Evolutionary conservation across 2,329 filamentous ascomycete species (phyloP).

Genomic region (Cucurbitaria berberidis): DNA sequence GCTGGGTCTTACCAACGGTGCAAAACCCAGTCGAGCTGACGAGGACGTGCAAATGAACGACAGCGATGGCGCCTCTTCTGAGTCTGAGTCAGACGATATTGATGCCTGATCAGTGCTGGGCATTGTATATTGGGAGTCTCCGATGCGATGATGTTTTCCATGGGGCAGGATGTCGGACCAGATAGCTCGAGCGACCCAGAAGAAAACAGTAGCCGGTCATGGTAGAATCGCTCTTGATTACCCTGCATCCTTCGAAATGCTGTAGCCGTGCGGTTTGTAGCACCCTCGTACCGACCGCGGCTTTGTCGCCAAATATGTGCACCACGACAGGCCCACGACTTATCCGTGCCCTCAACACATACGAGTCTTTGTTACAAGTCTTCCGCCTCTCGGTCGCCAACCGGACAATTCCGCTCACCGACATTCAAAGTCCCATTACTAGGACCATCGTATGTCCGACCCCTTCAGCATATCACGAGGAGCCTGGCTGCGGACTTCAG

Average conservation of each 20-base stretch:
- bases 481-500: background rate
- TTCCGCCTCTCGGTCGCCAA: conserved; percentile 1
- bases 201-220: conserved; percentile 12
- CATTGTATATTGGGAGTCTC: too few species aligned
- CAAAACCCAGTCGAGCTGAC: conserved; percentile 6
- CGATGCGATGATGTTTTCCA: conserved; percentile 2
- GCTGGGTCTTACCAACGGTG: conserved; percentile 26
- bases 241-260: conserved; percentile 4
- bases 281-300: conserved; percentile 7
- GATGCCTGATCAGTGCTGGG: conserved; percentile 17
- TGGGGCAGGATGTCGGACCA: background rate
- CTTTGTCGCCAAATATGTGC: conserved; percentile 18
- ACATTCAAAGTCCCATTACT: background rate
- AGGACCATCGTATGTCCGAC: background rate
- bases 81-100: conserved; percentile 24
- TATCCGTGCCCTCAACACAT: too few species aligned
- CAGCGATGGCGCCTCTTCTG: conserved; percentile 21
- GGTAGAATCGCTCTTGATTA: background rate
- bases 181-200: conserved; percentile 6
- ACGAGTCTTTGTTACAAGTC: background rate
- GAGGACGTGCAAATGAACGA: conserved; percentile 43
- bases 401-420: background rate
- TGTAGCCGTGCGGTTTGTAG: conserved; percentile 16
- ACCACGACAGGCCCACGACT: conserved; percentile 11
- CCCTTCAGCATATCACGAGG: background rate